Conservation (phyloP, 2,329 filamentous ascomycete genomes). For the Aspergillus pseudoterreus region DNA sequence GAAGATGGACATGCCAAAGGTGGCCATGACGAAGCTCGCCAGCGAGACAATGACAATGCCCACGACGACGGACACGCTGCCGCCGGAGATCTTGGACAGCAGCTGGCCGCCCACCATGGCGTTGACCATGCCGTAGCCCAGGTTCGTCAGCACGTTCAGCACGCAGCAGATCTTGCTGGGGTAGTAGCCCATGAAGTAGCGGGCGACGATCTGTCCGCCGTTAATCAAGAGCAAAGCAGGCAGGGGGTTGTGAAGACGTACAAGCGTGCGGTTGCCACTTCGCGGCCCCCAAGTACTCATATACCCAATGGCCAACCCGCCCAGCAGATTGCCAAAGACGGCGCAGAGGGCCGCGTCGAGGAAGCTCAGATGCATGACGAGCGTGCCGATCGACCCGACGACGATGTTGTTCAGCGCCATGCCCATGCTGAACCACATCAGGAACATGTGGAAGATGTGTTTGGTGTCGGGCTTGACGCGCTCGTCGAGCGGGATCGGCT, state of each 20-base stretch:
- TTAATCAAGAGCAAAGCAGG: not conserved
- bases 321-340: constrained; percentile 35
- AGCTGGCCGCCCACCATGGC: constrained; percentile 43
- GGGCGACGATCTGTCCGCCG: constrained; percentile 32
- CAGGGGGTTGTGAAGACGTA: constrained; percentile 12
- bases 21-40: constrained; percentile 32
- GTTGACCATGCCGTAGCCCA: constrained; percentile 43
- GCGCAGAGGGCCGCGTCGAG: constrained; percentile 37
- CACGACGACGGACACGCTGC: constrained; percentile 35
- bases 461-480: constrained; percentile 23
- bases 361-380: constrained; percentile 38
- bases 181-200: constrained; percentile 44
- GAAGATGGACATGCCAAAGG: constrained; percentile 41
- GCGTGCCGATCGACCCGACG: constrained; percentile 40
- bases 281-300: constrained; percentile 41
- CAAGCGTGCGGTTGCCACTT: constrained; percentile 43
- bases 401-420: constrained; percentile 41
- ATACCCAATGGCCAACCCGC: constrained; percentile 34
- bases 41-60: constrained; percentile 38
- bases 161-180: constrained; percentile 39
- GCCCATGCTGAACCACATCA: constrained; percentile 40
- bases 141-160: constrained; percentile 41
- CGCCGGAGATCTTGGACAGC: constrained; percentile 39
- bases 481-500: constrained; percentile 25
- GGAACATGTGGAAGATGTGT: constrained; percentile 26